phyloP scores from a whole-genome alignment of 2,329 filamentous ascomycete genomes.

The Cytospora paraplurivora region DNA sequence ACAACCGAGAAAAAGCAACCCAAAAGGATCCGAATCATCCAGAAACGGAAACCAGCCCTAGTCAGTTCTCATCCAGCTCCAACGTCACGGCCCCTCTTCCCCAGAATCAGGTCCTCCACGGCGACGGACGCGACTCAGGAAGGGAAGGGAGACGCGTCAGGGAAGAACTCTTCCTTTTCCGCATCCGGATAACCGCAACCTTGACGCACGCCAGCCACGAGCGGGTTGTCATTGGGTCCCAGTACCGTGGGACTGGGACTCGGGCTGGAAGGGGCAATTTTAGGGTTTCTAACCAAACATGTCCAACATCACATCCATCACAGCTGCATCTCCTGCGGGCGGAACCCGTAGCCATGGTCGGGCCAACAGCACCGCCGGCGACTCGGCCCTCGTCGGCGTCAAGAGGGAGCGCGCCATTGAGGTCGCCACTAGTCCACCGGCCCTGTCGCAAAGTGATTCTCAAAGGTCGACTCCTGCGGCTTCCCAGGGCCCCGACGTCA shows the following conservation, averaged over 20 bases:
- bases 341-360: slow-evolving; percentile 23
- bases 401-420: slow-evolving; percentile 25
- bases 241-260: slow-evolving; percentile 21
- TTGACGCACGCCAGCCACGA: slow-evolving; percentile 4
- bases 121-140: slow-evolving; percentile 22
- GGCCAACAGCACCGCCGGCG: slow-evolving; percentile 17
- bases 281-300: slow-evolving; percentile 5
- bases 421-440: slow-evolving; percentile 8
- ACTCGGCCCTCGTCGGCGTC: slow-evolving; percentile 8
- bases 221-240: slow-evolving; percentile 20
- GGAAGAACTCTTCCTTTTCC: not conserved
- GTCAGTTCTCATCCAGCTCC: slow-evolving; percentile 17
- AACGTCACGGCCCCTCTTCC: slow-evolving; percentile 18
- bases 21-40: slow-evolving; percentile 12
- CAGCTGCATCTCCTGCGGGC: slow-evolving; percentile 22
- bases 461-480: slow-evolving; percentile 21
- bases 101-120: slow-evolving; percentile 13
- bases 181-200: slow-evolving; percentile 1
- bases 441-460: slow-evolving; percentile 7
- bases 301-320: slow-evolving; percentile 24
- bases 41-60: slow-evolving; percentile 24
- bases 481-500: slow-evolving; percentile 32
- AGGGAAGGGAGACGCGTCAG: slow-evolving; percentile 15
- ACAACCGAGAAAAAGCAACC: slow-evolving; percentile 10
- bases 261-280: not conserved